phyloP scores from a whole-genome alignment of 805 yeast genomes.

The Metschnikowia lochheadii region DNA sequence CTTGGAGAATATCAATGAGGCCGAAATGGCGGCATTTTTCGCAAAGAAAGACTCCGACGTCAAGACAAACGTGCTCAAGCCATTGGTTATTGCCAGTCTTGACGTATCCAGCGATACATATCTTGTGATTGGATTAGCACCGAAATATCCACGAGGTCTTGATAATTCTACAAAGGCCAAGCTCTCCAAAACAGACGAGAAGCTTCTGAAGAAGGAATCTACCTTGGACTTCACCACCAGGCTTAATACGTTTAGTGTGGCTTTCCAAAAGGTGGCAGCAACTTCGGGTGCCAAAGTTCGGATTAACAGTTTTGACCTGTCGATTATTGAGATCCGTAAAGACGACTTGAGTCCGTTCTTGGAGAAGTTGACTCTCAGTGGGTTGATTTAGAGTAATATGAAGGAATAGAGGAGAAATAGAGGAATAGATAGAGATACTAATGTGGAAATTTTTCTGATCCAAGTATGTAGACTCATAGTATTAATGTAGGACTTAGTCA shows the following conservation, averaged over 20 bases:
- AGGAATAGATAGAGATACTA: background rate
- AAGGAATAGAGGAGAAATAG: background rate
- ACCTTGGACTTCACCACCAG: constrained; percentile 37
- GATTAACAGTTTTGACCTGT: constrained; percentile 91
- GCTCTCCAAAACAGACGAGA: constrained; percentile 9
- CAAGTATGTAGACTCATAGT: no score
- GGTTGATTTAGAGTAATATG: constrained; percentile 30
- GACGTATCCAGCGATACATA: constrained; percentile 72
- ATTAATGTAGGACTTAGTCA: no score
- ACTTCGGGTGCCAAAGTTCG: constrained; percentile 84
- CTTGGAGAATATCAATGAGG: constrained; percentile 80
- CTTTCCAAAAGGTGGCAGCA: constrained; percentile 83
- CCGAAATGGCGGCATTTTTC: constrained; percentile 40
- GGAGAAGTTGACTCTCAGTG: constrained; percentile 77
- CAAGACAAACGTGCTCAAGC: constrained; percentile 45
- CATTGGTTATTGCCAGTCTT: constrained; percentile 81
- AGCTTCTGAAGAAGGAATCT: constrained; percentile 14
- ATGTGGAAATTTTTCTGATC: no score
- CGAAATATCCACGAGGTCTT: constrained; percentile 60
- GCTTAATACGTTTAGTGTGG: constrained; percentile 80
- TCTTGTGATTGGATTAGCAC: constrained; percentile 85
- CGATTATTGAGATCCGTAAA: constrained; percentile 83
- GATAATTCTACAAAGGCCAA: constrained; percentile 34
- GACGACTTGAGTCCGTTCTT: constrained; percentile 86
- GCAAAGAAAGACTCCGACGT: constrained; percentile 29